phyloP scores from a whole-genome alignment of 495 filamentous ascomycete species.

The Cetradonia linearis region DNA sequence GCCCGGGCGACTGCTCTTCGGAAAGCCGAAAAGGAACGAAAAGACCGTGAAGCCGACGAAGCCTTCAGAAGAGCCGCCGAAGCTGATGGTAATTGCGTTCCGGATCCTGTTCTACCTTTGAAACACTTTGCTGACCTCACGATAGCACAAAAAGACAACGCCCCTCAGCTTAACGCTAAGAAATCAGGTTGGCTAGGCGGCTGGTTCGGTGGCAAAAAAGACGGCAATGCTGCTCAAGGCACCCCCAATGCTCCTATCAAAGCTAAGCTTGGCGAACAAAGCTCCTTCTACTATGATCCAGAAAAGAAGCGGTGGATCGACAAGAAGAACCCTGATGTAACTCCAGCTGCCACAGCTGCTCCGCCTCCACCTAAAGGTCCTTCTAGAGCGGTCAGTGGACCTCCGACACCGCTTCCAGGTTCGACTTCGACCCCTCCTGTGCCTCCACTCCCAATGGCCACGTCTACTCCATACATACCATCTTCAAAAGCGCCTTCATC shows the following conservation, averaged over 20 bases:
- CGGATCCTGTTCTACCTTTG: neutral
- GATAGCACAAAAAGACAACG: slow-evolving; percentile 36
- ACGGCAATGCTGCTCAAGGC: slow-evolving; percentile 35
- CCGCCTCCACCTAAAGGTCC: slow-evolving; percentile 43
- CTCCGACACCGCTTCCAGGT: slow-evolving; percentile 17
- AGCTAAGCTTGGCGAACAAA: slow-evolving; percentile 93
- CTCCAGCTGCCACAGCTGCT: slow-evolving; percentile 38
- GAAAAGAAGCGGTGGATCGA: slow-evolving; percentile 97
- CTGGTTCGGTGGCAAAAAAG: slow-evolving; percentile 74
- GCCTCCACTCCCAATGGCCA: slow-evolving; percentile 29
- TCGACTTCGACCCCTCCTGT: slow-evolving; percentile 27
- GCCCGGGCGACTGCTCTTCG: slow-evolving; percentile 44
- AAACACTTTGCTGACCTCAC: slow-evolving; percentile 1
- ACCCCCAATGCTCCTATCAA: slow-evolving; percentile 61
- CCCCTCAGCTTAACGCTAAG: slow-evolving; percentile 39
- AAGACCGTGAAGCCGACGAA: slow-evolving; percentile 53
- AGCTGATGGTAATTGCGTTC: slow-evolving; percentile 56
- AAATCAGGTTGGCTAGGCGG: slow-evolving; percentile 71
- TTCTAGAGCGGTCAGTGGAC: slow-evolving; percentile 26
- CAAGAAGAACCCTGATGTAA: slow-evolving; percentile 59
- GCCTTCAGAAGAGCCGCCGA: slow-evolving; percentile 75
- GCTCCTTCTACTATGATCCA: slow-evolving; percentile 84
- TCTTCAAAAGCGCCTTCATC: slow-evolving; percentile 32
- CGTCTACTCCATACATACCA: slow-evolving; percentile 32
- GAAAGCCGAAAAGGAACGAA: slow-evolving; percentile 42